Conservation (phyloP, 495 filamentous ascomycete species). For the Penicillium argentinense region DNA sequence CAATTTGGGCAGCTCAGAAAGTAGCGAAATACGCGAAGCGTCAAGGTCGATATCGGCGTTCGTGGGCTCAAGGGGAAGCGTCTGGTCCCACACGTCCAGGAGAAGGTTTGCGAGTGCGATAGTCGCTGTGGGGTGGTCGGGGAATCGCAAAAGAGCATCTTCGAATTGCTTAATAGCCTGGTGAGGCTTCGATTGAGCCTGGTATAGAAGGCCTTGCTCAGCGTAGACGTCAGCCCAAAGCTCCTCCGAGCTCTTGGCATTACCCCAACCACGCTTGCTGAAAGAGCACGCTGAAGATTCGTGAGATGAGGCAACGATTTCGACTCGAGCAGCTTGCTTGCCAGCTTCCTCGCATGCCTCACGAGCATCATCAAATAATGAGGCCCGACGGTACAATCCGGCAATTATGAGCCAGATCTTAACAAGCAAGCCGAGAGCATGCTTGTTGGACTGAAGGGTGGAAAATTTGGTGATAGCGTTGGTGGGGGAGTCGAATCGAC, state of each 20-base stretch:
- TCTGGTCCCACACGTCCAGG: constrained; percentile 78
- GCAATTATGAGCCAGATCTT: constrained; percentile 88
- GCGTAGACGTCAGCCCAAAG: constrained; percentile 78
- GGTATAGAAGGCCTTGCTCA: constrained; percentile 70
- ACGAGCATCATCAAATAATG: constrained; percentile 71
- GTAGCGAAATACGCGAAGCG: constrained; percentile 26
- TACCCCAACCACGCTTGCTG: constrained; percentile 67
- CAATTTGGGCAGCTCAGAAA: constrained; percentile 20
- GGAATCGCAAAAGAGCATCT: constrained; percentile 68
- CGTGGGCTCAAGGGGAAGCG: constrained; percentile 43
- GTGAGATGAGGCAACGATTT: constrained; percentile 40
- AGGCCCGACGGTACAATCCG: constrained; percentile 80
- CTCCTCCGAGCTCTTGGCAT: constrained; percentile 71
- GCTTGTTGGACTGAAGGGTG: constrained; percentile 47
- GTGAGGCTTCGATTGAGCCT: constrained; percentile 61
- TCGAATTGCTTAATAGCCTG: constrained; percentile 74
- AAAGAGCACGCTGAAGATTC: constrained; percentile 53
- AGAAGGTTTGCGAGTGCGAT: constrained; percentile 81
- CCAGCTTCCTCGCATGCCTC: constrained; percentile 80
- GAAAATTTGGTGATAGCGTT: constrained; percentile 38
- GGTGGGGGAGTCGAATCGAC: constrained; percentile 48
- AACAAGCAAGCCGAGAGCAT: constrained; percentile 62
- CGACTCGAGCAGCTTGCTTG: constrained; percentile 57
- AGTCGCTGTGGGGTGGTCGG: constrained; percentile 76
- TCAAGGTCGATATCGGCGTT: constrained; percentile 33